Percentiles rank a stretch among this genome's conserved stretches.
phyloP scores from a whole-genome alignment of 1,139 yeast genomes.

The Geotrichum siamense region DNA sequence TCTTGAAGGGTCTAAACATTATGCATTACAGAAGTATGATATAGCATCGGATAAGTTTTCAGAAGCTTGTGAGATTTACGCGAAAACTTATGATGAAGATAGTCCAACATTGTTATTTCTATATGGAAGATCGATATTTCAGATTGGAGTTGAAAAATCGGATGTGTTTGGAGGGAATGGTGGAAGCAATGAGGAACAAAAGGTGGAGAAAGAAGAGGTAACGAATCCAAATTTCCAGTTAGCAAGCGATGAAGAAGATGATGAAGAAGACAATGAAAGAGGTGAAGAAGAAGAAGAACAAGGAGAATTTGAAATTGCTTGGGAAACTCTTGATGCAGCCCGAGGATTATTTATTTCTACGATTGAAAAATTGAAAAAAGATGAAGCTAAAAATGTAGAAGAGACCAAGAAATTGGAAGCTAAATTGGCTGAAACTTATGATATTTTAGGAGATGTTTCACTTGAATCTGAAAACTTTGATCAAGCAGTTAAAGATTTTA shows the following conservation, averaged over 20 bases:
- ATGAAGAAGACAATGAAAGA: slow-evolving; percentile 35
- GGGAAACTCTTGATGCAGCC: slow-evolving; percentile 77
- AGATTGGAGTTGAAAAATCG: slow-evolving; percentile 64
- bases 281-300: slow-evolving; percentile 45
- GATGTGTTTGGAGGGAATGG: slow-evolving; percentile 65
- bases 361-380: slow-evolving; percentile 31
- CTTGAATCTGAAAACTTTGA: slow-evolving; percentile 73
- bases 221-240: slow-evolving; percentile 14
- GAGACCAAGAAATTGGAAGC: slow-evolving; percentile 39
- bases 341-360: slow-evolving; percentile 54
- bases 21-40: slow-evolving; percentile 59
- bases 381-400: slow-evolving; percentile 17
- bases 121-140: slow-evolving; percentile 77
- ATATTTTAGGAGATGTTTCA: slow-evolving; percentile 81
- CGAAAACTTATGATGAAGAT: slow-evolving; percentile 47
- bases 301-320: slow-evolving; percentile 75
- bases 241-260: slow-evolving; percentile 36
- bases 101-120: slow-evolving; percentile 66
- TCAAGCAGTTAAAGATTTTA: slow-evolving; percentile 67
- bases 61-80: slow-evolving; percentile 58
- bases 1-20: slow-evolving; percentile 53
- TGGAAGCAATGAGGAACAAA: too few relatives aligned
- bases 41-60: slow-evolving; percentile 66
- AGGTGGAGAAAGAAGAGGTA: background rate
- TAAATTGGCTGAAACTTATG: slow-evolving; percentile 69